Conservation (phyloP, 164 flowering plant species). For the Vitis rotundifolia region DNA sequence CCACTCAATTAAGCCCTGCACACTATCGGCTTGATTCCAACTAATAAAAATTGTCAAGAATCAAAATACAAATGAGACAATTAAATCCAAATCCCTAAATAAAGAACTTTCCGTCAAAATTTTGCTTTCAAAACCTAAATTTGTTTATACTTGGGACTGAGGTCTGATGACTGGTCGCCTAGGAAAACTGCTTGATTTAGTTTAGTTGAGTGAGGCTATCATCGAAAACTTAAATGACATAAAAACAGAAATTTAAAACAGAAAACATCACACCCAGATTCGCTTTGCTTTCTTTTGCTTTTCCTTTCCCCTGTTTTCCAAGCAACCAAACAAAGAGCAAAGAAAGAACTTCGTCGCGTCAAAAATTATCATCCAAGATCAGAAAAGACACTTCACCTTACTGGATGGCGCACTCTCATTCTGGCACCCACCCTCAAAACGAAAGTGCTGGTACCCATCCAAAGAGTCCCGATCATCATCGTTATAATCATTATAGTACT, state of each 20-base stretch:
- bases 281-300: neutral
- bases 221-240: too few relatives aligned
- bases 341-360: neutral
- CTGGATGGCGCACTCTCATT: neutral
- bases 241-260: neutral
- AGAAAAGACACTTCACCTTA: neutral
- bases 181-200: too few relatives aligned
- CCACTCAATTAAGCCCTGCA: too few relatives aligned
- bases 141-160: too few relatives aligned
- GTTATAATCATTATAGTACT: conserved; percentile 6
- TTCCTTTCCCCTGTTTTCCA: neutral
- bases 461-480: conserved; percentile 6
- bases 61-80: neutral
- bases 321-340: neutral
- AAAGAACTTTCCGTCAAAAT: neutral
- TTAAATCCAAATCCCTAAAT: neutral
- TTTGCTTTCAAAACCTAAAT: neutral
- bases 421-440: neutral
- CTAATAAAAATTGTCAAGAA: too few relatives aligned
- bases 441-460: neutral
- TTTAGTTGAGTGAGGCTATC: too few relatives aligned
- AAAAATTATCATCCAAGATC: neutral
- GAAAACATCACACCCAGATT: neutral
- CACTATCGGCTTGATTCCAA: too few relatives aligned
- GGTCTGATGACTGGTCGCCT: too few relatives aligned